Percentiles rank a stretch among this genome's conserved stretches.
phyloP scores from a whole-genome alignment of 495 filamentous ascomycete genomes.

The Penicillium argentinense region DNA sequence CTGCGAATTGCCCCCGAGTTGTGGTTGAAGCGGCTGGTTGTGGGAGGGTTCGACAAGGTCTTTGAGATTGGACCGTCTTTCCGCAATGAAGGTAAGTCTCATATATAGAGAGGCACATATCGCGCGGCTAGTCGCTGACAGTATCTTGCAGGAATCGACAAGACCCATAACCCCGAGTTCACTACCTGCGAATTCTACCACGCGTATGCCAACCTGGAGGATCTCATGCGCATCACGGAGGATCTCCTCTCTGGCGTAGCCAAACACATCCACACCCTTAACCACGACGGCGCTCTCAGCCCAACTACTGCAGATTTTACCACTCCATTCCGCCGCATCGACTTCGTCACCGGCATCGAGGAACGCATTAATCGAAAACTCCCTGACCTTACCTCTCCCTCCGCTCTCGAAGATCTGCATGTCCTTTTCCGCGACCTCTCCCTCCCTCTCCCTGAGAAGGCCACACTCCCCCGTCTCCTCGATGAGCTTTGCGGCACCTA shows the following conservation, averaged over 20 bases:
- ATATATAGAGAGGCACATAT: neutral
- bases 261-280: constrained; percentile 48
- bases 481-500: constrained; percentile 76
- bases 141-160: constrained; percentile 63
- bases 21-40: constrained; percentile 88
- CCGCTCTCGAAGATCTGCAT: constrained; percentile 56
- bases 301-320: constrained; percentile 57
- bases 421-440: constrained; percentile 56
- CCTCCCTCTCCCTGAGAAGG: constrained; percentile 49
- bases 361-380: constrained; percentile 58
- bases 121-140: constrained; percentile 1
- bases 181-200: constrained; percentile 96
- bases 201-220: constrained; percentile 73
- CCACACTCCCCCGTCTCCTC: constrained; percentile 76
- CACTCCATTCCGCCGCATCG: constrained; percentile 62
- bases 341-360: constrained; percentile 83
- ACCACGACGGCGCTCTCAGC: constrained; percentile 47
- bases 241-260: constrained; percentile 60
- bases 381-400: constrained; percentile 60
- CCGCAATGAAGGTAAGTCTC: constrained; percentile 78
- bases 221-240: constrained; percentile 75
- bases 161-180: constrained; percentile 95
- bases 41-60: constrained; percentile 84
- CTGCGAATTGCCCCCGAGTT: constrained; percentile 90
- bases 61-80: constrained; percentile 95